Percentiles rank a stretch among this genome's conserved stretches.
These are phyloP conservation scores for Xylogone sp. DNA, from an alignment of 2,329 filamentous ascomycete species.

Conservation along the genomic window DNA sequence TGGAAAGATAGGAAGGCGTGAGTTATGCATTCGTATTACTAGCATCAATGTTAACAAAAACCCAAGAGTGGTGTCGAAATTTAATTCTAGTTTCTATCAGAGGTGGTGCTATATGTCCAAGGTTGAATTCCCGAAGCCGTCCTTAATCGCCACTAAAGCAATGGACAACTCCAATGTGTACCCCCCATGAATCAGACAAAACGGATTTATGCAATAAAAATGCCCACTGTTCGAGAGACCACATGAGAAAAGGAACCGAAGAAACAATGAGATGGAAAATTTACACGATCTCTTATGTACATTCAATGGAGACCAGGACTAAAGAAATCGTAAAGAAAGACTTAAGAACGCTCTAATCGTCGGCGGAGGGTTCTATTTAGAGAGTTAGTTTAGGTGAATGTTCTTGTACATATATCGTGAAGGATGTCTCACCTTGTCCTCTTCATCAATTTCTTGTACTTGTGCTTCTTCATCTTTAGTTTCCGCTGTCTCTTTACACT, in stretches of 20 bases:
- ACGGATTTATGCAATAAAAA: background rate
- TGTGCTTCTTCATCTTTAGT: slow-evolving; percentile 99
- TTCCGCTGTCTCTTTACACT: slow-evolving; percentile 90
- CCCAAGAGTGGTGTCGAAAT: too few relatives aligned
- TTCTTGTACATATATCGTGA: background rate
- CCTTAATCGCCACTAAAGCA: background rate
- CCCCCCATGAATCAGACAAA: background rate
- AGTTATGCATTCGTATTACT: too few relatives aligned
- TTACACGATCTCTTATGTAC: background rate
- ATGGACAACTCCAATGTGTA: background rate
- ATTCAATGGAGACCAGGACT: background rate
- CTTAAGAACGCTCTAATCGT: background rate
- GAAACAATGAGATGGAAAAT: too few relatives aligned
- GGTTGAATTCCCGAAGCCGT: background rate
- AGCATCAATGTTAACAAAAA: too few relatives aligned
- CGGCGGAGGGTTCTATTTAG: background rate
- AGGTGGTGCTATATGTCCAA: background rate
- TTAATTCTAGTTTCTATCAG: background rate
- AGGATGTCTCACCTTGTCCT: background rate
- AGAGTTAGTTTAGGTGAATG: background rate
- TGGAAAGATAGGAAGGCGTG: too few relatives aligned
- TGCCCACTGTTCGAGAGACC: too few relatives aligned
- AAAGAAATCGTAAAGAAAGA: background rate
- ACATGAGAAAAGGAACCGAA: too few relatives aligned
- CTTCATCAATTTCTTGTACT: slow-evolving; percentile 99